These are phyloP conservation scores for Ganoderma lucidum DNA, from an alignment of 1,284 basidiomycete genomes.

Conservation along the genomic window DNA sequence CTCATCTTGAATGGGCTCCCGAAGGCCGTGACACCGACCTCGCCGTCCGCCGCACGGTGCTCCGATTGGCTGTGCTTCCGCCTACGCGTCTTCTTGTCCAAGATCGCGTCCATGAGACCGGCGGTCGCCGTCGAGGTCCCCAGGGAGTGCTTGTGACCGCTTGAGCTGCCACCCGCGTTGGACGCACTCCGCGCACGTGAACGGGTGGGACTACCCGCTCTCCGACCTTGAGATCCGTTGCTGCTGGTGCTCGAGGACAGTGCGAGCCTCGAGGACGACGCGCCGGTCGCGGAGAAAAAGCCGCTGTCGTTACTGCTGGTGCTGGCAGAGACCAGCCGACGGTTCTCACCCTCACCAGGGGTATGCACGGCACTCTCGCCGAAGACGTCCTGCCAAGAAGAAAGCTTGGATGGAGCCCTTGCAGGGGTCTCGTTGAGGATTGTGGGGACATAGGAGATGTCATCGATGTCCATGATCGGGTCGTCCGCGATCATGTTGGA, in stretches of 20 bases:
- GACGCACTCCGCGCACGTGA: constrained; percentile 21
- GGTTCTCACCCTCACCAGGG: background rate
- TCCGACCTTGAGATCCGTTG: background rate
- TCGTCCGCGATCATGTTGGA: constrained; percentile 1
- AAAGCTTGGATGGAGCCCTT: background rate
- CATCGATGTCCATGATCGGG: constrained; percentile 16
- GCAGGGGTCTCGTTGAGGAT: constrained; percentile 1
- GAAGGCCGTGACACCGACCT: constrained; percentile 28
- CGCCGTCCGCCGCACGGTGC: constrained; percentile 22
- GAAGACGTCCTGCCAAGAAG: constrained; percentile 17
- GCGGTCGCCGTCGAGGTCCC: constrained; percentile 12
- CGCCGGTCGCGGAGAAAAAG: background rate
- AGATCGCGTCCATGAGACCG: constrained; percentile 42
- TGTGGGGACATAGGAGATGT: background rate
- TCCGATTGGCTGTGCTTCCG: constrained; percentile 31
- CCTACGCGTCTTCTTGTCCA: constrained; percentile 28
- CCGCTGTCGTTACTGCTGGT: constrained; percentile 14
- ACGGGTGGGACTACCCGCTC: constrained; percentile 22
- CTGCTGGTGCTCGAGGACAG: background rate
- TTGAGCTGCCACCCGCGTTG: constrained; percentile 23
- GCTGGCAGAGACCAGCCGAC: constrained; percentile 10
- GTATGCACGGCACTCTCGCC: background rate
- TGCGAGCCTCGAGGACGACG: background rate
- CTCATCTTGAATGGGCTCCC: constrained; percentile 32
- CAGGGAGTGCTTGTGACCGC: constrained; percentile 21